phyloP scores from a whole-genome alignment of 192 early-diverging fungal species.

The Thamnidium elegans region DNA sequence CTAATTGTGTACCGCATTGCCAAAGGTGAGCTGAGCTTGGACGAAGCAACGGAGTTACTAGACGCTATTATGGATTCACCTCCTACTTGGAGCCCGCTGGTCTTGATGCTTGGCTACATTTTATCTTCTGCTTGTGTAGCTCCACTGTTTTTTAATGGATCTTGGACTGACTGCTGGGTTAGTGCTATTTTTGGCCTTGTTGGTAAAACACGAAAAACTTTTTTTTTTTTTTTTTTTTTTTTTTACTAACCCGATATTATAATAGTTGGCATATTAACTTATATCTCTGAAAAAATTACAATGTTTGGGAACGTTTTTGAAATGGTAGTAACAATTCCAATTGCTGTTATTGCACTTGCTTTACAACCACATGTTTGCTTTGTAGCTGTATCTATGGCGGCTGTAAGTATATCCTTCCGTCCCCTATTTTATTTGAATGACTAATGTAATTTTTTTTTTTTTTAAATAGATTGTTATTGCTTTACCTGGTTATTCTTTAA shows the following conservation, averaged over 20 bases:
- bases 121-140: slow-evolving; percentile 56
- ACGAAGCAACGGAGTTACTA: slow-evolving; percentile 50
- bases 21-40: slow-evolving; percentile 50
- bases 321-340: slow-evolving; percentile 60
- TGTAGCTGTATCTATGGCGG: slow-evolving; percentile 56
- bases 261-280: slow-evolving; percentile 58
- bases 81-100: slow-evolving; percentile 56
- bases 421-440: not conserved
- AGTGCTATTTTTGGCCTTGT: slow-evolving; percentile 56
- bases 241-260: slow-evolving; percentile 43
- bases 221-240: no score
- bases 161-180: slow-evolving; percentile 61
- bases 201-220: slow-evolving; percentile 40
- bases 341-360: slow-evolving; percentile 59
- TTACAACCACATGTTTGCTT: slow-evolving; percentile 63
- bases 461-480: slow-evolving; percentile 45
- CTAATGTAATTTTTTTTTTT: not conserved
- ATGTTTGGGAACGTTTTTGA: slow-evolving; percentile 72
- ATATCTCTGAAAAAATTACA: slow-evolving; percentile 60
- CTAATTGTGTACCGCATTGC: slow-evolving; percentile 53
- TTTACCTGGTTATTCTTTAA: slow-evolving; percentile 75
- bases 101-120: slow-evolving; percentile 47
- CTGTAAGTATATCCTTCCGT: slow-evolving; percentile 26
- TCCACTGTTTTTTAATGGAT: slow-evolving; percentile 62
- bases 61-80: slow-evolving; percentile 58